Percentiles rank a stretch among this genome's conserved stretches.
phyloP scores from a whole-genome alignment of 1,284 basidiomycete genomes.

The Takashimella koratensis region DNA sequence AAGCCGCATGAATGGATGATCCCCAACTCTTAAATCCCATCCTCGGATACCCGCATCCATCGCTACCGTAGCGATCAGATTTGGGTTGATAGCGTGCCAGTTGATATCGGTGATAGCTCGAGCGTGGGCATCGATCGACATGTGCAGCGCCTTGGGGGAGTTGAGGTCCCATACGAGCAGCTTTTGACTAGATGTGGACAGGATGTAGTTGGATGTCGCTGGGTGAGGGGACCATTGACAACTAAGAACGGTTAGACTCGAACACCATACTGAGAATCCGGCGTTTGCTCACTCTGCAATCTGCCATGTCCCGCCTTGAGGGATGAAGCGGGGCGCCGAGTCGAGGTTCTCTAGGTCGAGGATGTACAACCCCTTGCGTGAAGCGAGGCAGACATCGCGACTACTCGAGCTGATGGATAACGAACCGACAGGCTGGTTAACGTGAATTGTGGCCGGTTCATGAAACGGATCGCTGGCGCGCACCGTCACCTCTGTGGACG shows the following conservation, averaged over 20 bases:
- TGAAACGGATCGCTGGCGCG: conserved; percentile 31
- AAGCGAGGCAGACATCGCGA: conserved; percentile 53
- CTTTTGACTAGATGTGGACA: conserved; percentile 93
- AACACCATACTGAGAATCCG: no score
- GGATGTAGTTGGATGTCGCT: conserved; percentile 77
- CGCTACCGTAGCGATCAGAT: conserved; percentile 54
- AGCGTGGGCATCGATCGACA: conserved; percentile 78
- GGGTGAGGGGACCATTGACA: conserved; percentile 95
- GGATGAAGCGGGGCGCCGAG: conserved; percentile 84
- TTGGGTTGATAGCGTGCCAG: conserved; percentile 81
- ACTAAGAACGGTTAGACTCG: conserved; percentile 20
- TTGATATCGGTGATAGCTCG: conserved; percentile 94
- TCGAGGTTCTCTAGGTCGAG: conserved; percentile 87
- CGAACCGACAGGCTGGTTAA: conserved; percentile 52
- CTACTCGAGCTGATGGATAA: conserved; percentile 50
- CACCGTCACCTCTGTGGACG: not conserved
- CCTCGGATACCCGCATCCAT: conserved; percentile 55
- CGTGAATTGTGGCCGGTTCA: conserved; percentile 40
- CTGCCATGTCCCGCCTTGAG: conserved; percentile 94
- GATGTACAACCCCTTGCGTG: conserved; percentile 90
- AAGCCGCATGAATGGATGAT: conserved; percentile 45
- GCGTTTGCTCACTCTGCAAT: conserved; percentile 62
- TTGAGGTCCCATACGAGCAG: conserved; percentile 92
- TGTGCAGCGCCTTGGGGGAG: conserved; percentile 63
- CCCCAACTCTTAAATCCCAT: conserved; percentile 67